These are phyloP conservation scores for Russula vinacea DNA, from an alignment of 768 basidiomycete species.

Conservation along the genomic window DNA sequence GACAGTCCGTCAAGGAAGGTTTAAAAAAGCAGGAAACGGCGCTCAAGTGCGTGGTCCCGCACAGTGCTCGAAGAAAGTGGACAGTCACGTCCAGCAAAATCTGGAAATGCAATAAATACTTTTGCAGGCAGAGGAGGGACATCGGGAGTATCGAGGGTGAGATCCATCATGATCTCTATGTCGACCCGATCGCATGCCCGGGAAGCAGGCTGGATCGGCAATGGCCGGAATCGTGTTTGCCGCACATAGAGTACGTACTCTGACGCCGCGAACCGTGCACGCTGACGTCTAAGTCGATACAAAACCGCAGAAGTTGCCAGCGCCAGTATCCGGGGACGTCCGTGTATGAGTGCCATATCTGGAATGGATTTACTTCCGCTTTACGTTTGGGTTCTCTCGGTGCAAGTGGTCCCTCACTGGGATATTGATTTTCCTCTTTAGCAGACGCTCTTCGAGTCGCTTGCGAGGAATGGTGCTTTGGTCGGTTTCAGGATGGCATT, in stretches of 20 bases:
- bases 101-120: conserved; percentile 26
- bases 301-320: conserved; percentile 10
- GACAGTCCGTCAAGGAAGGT: neutral
- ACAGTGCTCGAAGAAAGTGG: conserved; percentile 1
- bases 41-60: neutral
- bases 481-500: conserved; percentile 27
- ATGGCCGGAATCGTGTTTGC: conserved; percentile 9
- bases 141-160: conserved; percentile 28
- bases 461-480: conserved; percentile 20
- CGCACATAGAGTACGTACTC: conserved; percentile 20
- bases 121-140: conserved; percentile 21
- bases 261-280: conserved; percentile 21
- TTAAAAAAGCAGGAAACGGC: conserved; percentile 1
- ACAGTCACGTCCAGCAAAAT: conserved; percentile 7
- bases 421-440: conserved; percentile 17
- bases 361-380: conserved; percentile 24
- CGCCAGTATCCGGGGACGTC: conserved; percentile 18
- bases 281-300: conserved; percentile 27
- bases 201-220: conserved; percentile 13
- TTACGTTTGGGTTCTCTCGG: conserved; percentile 19
- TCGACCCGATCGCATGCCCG: conserved; percentile 16
- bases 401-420: conserved; percentile 10
- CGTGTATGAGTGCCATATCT: conserved; percentile 19
- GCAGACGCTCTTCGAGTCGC: conserved; percentile 12
- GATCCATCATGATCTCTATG: conserved; percentile 20